Conservation (phyloP, 129 eudicot species). For the carrot (Daucus carota) region DNA sequence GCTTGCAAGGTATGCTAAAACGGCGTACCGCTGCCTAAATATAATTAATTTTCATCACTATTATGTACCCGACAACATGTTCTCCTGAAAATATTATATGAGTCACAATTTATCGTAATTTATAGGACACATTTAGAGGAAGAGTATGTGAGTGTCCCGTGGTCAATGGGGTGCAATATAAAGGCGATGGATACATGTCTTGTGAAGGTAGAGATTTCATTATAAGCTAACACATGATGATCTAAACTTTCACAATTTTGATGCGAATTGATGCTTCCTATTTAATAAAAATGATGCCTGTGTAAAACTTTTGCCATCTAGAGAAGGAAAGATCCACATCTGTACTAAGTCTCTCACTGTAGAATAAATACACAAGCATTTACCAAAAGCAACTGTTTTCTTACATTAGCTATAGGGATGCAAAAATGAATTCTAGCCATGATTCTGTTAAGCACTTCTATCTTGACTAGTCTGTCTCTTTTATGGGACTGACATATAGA, state of each 20-base stretch:
- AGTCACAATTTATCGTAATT: background rate
- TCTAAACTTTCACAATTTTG: background rate
- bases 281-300: background rate
- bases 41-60: background rate
- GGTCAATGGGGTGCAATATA: conserved; percentile 69
- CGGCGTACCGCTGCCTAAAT: no score
- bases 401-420: no score
- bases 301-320: background rate
- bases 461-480: background rate
- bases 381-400: no score
- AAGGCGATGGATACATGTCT: conserved; percentile 83
- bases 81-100: background rate
- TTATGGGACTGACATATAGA: background rate
- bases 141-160: conserved; percentile 87
- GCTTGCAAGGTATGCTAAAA: conserved; percentile 71
- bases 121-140: conserved; percentile 88
- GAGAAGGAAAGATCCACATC: no score
- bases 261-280: background rate
- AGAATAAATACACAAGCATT: no score
- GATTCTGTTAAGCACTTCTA: no score
- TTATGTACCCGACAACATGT: background rate
- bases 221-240: no score
- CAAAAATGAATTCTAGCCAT: no score
- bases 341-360: no score
- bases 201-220: conserved; percentile 50